Percentiles rank a stretch among this genome's conserved stretches.
Conservation (phyloP, 257 asterid genomes). For the Solanum pennellii region DNA sequence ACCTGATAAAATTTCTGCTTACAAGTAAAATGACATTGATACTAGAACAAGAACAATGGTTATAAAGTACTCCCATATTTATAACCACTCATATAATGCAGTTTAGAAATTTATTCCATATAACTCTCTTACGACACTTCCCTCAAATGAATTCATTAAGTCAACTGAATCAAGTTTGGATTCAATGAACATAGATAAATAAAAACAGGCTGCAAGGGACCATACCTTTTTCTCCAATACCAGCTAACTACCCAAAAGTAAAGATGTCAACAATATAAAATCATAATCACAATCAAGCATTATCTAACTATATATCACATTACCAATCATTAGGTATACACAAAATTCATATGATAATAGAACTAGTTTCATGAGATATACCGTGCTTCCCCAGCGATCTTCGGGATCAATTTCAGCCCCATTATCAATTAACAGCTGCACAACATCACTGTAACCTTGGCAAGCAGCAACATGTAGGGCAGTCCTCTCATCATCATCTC, state of each 20-base stretch:
- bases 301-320: neutral
- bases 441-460: slow-evolving; percentile 77
- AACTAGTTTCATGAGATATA: slow-evolving; percentile 13
- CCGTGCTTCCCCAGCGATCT: slow-evolving; percentile 99
- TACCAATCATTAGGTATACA: neutral
- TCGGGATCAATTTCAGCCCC: slow-evolving; percentile 51
- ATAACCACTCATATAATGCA: neutral
- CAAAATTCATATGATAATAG: neutral
- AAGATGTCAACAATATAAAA: neutral
- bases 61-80: neutral
- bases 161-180: neutral
- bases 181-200: neutral
- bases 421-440: slow-evolving; percentile 38
- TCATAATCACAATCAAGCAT: neutral
- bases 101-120: neutral
- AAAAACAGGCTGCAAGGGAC: neutral
- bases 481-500: slow-evolving; percentile 85
- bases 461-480: slow-evolving; percentile 95
- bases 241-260: neutral
- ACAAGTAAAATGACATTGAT: neutral
- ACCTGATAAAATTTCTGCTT: neutral
- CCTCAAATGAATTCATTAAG: neutral
- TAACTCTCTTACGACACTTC: neutral
- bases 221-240: neutral
- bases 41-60: neutral